Base-by-base conservation (phyloP, 2,329 filamentous ascomycete genomes). In the Venturia asperata region DNA sequence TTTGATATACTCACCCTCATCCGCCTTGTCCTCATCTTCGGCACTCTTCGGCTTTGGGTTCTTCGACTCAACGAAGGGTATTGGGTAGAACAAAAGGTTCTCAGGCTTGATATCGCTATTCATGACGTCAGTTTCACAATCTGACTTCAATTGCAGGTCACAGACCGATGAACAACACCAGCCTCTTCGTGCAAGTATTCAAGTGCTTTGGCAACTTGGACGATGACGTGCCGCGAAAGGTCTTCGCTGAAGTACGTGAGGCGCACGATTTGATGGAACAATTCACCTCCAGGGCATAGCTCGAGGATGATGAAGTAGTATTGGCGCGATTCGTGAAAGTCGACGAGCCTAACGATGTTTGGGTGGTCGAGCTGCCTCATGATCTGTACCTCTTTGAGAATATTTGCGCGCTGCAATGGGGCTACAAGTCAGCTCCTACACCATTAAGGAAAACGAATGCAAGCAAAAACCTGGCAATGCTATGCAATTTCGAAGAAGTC, bases 221-320 rank as follows among this genome's bases (percentile, higher is more conserved):
- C 81, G 71, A 99, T 99, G 72, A 97, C 93, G 75, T 97, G 94
- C 69, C 94, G 85, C 64, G 92, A 95, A 1, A 99, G 82, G 61
- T 97, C 88, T 76, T 99, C 94, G 79, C 93, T 97, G 75, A 99
- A 99, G 76, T 97, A 99, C 17, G 94, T 99, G 74, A 99, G 85
- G 70, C 93, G 89, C 63, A 99, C 94, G 71, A 99, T 97, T 75
- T 97, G 93, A 76, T 99, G 94, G 82, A 99, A 99, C 13, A 99
- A 82, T 78, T 99, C 94, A 73, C 94, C 94, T 66, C 94, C 94
- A 0, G 92, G 92, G 66, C 93, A 96, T 55, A 97, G 83, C 77
- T 99, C 94, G 49, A 99, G 85, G 55, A 99, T 87, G 70, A 99
- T 97, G 79, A 95, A 99, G 78, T 97, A 97, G 75, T 97, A 97